These are phyloP conservation scores for Lipomyces orientalis DNA, from an alignment of 805 yeast genomes.

Conservation along the genomic window DNA sequence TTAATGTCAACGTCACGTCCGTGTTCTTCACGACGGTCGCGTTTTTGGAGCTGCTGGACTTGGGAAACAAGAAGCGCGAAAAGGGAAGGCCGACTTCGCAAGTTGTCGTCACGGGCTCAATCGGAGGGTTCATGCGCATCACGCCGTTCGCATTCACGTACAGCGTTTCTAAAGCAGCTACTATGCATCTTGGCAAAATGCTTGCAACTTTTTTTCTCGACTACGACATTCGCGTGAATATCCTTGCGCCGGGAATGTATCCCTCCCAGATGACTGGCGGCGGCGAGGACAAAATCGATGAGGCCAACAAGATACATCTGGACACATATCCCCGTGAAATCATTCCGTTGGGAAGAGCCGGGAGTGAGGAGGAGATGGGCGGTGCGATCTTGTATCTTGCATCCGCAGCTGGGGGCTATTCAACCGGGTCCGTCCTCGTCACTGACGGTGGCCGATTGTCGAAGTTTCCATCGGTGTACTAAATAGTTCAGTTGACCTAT, in stretches of 20 bases:
- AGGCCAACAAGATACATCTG: conserved; percentile 47
- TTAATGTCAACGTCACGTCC: conserved; percentile 34
- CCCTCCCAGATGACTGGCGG: conserved; percentile 61
- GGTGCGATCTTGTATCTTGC: conserved; percentile 75
- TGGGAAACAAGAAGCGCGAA: conserved; percentile 32
- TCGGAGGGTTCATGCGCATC: conserved; percentile 35
- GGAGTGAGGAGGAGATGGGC: conserved; percentile 65
- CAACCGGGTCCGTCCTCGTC: conserved; percentile 68
- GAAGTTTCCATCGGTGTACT: conserved; percentile 34
- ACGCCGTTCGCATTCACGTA: conserved; percentile 34
- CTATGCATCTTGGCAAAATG: conserved; percentile 36
- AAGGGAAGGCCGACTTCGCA: conserved; percentile 29
- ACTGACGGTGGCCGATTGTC: conserved; percentile 69
- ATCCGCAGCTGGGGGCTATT: conserved; percentile 67
- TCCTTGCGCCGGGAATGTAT: conserved; percentile 67
- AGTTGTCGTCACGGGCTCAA: conserved; percentile 35
- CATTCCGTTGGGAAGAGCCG: conserved; percentile 69
- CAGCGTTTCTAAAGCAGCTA: conserved; percentile 37
- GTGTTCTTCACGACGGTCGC: conserved; percentile 38
- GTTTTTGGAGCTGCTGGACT: conserved; percentile 33
- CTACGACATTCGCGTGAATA: conserved; percentile 61
- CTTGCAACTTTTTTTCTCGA: conserved; percentile 32
- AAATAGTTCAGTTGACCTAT: not conserved
- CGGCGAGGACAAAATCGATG: conserved; percentile 50
- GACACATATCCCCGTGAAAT: conserved; percentile 47